Evolutionary conservation across 768 basidiomycete species (phyloP).

Genomic region (Stropharia rugosoannulata): DNA sequence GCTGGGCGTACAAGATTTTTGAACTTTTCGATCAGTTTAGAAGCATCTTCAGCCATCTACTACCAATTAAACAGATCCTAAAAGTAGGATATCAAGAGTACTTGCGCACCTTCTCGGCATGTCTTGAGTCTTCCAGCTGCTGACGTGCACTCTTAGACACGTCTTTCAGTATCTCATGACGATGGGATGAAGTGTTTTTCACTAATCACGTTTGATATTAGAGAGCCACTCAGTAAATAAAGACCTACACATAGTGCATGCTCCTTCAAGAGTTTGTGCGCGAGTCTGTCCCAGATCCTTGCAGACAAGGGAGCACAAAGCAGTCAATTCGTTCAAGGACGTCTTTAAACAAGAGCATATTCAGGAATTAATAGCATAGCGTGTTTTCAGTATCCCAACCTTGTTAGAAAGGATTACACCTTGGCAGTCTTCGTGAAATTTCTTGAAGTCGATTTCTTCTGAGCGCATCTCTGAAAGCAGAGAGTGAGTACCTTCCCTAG

Average conservation of each 20-base stretch:
- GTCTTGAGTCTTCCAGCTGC: slow-evolving; percentile 20
- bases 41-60: slow-evolving; percentile 22
- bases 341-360: slow-evolving; percentile 2
- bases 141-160: slow-evolving; percentile 19
- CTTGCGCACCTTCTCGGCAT: slow-evolving; percentile 19
- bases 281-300: slow-evolving; percentile 14
- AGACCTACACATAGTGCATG: slow-evolving; percentile 14
- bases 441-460: slow-evolving; percentile 16
- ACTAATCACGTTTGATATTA: slow-evolving; percentile 7
- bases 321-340: slow-evolving; percentile 5
- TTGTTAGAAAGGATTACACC: slow-evolving; percentile 6
- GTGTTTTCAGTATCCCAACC: not conserved
- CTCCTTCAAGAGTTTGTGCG: slow-evolving; percentile 16
- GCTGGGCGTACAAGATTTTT: slow-evolving; percentile 16
- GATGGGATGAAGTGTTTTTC: slow-evolving; percentile 8
- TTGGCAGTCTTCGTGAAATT: slow-evolving; percentile 14
- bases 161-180: slow-evolving; percentile 15
- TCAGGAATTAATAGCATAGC: not conserved
- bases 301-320: slow-evolving; percentile 8
- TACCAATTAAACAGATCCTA: not conserved
- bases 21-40: slow-evolving; percentile 18
- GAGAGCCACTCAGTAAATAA: not conserved
- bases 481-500: slow-evolving; percentile 11
- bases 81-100: not conserved
- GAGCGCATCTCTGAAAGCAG: slow-evolving; percentile 8